Base-by-base conservation (phyloP, 108 stramenopile genomes). In the Asterionellopsis glacialis region DNA sequence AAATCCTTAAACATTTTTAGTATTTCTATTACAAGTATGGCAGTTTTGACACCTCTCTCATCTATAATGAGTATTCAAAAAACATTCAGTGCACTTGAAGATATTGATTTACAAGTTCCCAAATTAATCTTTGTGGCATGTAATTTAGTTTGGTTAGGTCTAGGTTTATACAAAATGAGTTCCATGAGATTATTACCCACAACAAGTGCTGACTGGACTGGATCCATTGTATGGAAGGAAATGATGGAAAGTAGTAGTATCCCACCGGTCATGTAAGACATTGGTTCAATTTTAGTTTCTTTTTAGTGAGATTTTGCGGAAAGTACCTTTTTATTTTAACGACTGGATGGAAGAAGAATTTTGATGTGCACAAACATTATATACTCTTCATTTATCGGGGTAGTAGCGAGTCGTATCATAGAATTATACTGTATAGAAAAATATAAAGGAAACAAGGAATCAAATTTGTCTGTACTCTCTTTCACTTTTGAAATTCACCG, bases 111-210 rank as follows among this genome's bases (percentile, higher is more conserved):
- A 2, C 67, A 77, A 53, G 74, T 67, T 19, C 70, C 93, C 22
- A 97, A 97, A 59, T 61, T 89, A 11, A 63, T 93, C 51, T 95
- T 76, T 60, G 61, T 90, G 15, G 69, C 80, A 6, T 67, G 96
- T 67, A 95, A 97, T 81, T 45, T 96, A 56, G 78, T 83, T 11
- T 94, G 94, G 83, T 61, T 97, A 7, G 91, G 78, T 1, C 63
- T 96, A 11, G 96, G 92, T 14, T 61, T 95, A 61, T 97, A 95
- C 74, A 97, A 97, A 63, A 82, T 93, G 88, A 80, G 76, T n/a
- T 84, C 85, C n/a, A 95, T 97, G 93, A 78, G 93, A 59, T 82
- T 97, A 77, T 57, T 97, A 21, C 96, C 96, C 0, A 79, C 90
- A 15, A 97, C 96, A 9, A 86, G 88, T 55, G 96, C 95, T 1